Evolutionary conservation across 257 asterid species (phyloP).

Genomic region (Paulownia fortunei): DNA sequence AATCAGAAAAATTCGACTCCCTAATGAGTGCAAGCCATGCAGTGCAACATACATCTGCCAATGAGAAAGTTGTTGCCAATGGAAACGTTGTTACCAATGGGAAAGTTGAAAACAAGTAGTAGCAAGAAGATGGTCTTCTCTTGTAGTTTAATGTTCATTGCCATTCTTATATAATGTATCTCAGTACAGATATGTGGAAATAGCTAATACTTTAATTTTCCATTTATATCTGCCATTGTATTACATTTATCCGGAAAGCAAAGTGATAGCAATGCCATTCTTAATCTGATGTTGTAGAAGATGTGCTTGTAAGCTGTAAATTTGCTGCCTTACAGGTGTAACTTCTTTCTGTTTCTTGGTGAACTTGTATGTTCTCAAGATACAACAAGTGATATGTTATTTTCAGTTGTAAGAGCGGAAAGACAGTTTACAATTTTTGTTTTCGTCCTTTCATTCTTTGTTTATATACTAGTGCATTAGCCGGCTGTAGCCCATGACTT

Average conservation of each 20-base stretch:
- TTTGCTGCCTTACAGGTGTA: constrained; percentile 22
- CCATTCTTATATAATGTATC: constrained; percentile 40
- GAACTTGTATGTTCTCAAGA: constrained; percentile 10
- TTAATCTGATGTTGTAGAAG: constrained; percentile 17
- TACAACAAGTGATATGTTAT: not conserved
- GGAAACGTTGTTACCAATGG: constrained; percentile 19
- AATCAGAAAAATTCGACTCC: constrained; percentile 76
- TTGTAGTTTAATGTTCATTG: constrained; percentile 13
- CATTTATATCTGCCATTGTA: constrained; percentile 19
- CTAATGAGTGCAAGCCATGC: constrained; percentile 47
- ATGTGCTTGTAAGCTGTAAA: constrained; percentile 14
- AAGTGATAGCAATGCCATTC: constrained; percentile 27
- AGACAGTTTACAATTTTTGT: too few species aligned
- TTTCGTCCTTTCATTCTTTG: too few species aligned
- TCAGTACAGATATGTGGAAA: constrained; percentile 41
- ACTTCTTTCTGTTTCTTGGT: not conserved
- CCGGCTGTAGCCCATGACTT: too few species aligned
- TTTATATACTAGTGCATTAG: too few species aligned
- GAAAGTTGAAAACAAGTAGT: constrained; percentile 39
- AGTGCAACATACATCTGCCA: constrained; percentile 5
- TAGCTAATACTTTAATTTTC: constrained; percentile 16
- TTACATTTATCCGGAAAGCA: constrained; percentile 8
- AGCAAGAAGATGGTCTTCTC: not conserved
- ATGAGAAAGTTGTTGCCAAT: constrained; percentile 24
- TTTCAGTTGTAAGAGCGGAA: constrained; percentile 25